These are phyloP conservation scores for Erysimum cheiranthoides DNA, from an alignment of 345 rosid genomes.

Conservation along the genomic window DNA sequence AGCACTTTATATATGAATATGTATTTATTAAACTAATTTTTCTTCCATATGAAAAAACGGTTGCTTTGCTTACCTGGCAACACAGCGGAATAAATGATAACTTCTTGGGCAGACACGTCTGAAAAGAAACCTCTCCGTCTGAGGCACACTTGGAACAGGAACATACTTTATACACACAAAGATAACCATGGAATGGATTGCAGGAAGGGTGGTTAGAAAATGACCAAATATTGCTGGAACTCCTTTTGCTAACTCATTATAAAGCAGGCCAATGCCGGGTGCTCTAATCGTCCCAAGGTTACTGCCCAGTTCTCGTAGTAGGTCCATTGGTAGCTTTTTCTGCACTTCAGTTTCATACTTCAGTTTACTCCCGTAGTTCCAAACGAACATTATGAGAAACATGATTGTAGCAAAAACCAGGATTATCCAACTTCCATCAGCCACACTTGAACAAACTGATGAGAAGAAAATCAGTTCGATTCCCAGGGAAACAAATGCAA, in stretches of 20 bases:
- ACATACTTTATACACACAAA: slow-evolving; percentile 96
- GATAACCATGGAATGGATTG: slow-evolving; percentile 96
- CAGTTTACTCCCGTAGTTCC: slow-evolving; percentile 98
- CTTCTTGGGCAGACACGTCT: slow-evolving; percentile 83
- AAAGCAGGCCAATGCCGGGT: slow-evolving; percentile 96
- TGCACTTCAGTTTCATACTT: slow-evolving; percentile 98
- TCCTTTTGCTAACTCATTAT: slow-evolving; percentile 93
- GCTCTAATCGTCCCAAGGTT: slow-evolving; percentile 97
- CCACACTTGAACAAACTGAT: slow-evolving; percentile 72
- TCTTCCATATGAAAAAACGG: neutral
- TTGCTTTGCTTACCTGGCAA: slow-evolving; percentile 74
- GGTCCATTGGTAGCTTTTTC: slow-evolving; percentile 89
- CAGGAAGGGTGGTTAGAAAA: slow-evolving; percentile 95
- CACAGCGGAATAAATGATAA: slow-evolving; percentile 96
- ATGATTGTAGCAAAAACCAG: slow-evolving; percentile 79
- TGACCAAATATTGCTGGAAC: slow-evolving; percentile 97
- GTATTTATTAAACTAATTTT: neutral
- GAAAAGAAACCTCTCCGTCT: slow-evolving; percentile 94
- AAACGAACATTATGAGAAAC: slow-evolving; percentile 88
- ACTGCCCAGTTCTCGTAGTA: slow-evolving; percentile 86
- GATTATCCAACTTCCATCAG: slow-evolving; percentile 96
- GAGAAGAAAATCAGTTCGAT: slow-evolving; percentile 82
- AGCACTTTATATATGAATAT: neutral
- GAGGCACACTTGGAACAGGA: slow-evolving; percentile 95
- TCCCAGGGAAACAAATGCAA: slow-evolving; percentile 70